These are phyloP conservation scores for Lecanosticta acicola DNA, from an alignment of 2,329 filamentous ascomycete species.

Conservation along the genomic window DNA sequence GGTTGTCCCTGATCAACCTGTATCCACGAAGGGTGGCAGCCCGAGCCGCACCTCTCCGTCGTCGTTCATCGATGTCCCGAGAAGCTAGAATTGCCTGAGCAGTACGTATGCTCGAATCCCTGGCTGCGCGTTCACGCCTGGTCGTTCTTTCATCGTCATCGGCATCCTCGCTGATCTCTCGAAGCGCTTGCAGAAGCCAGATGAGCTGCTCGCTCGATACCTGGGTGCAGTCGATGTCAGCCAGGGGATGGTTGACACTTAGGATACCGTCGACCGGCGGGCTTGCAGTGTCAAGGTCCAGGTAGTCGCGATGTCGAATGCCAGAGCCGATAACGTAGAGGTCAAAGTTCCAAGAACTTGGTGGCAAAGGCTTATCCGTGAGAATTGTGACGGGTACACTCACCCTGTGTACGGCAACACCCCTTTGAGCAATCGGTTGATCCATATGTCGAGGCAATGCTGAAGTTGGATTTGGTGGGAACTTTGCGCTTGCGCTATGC, in stretches of 20 bases:
- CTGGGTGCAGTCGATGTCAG: not conserved
- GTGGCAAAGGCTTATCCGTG: not conserved
- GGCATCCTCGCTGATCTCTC: not conserved
- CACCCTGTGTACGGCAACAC: not conserved
- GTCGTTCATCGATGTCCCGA: not conserved
- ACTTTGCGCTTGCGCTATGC: too few relatives aligned
- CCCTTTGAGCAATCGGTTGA: not conserved
- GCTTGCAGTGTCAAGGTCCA: not conserved
- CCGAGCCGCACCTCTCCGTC: not conserved
- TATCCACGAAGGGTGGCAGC: not conserved
- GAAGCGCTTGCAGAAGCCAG: not conserved
- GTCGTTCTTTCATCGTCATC: not conserved
- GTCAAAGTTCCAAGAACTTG: not conserved
- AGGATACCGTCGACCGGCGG: not conserved
- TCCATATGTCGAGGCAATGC: too few relatives aligned
- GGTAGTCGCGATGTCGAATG: not conserved
- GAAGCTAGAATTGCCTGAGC: not conserved
- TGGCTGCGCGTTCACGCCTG: not conserved
- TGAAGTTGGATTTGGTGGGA: too few relatives aligned
- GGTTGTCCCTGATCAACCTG: not conserved
- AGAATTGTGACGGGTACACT: not conserved
- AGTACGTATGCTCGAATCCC: not conserved
- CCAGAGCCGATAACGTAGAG: not conserved
- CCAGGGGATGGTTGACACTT: not conserved
- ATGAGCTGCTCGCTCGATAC: not conserved